These are phyloP conservation scores for Astrothelium subdiscretum DNA, from an alignment of 495 filamentous ascomycete species.

Conservation along the genomic window DNA sequence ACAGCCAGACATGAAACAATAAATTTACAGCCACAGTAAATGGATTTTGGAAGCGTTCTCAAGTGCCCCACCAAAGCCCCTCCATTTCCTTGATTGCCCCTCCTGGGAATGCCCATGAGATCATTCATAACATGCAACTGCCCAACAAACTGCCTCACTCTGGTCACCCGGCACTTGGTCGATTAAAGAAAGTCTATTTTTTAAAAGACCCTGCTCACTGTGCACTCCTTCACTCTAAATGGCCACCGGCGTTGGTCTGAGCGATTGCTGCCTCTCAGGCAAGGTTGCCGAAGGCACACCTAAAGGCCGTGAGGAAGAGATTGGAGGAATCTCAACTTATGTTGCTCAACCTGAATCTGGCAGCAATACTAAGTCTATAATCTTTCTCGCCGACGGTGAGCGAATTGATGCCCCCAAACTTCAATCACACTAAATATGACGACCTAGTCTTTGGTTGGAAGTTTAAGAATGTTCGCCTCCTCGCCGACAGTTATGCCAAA, in stretches of 20 bases:
- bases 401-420: background rate
- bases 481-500: slow-evolving; percentile 23
- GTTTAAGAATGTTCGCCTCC: slow-evolving; percentile 21
- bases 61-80: background rate
- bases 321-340: slow-evolving; percentile 20
- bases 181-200: no score
- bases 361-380: slow-evolving; percentile 14
- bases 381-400: slow-evolving; percentile 22
- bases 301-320: slow-evolving; percentile 11
- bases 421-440: background rate
- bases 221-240: background rate
- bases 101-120: no score
- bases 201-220: background rate
- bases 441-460: slow-evolving; percentile 22
- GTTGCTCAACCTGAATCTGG: slow-evolving; percentile 17
- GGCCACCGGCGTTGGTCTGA: slow-evolving; percentile 11
- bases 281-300: slow-evolving; percentile 18
- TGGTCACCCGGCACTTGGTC: no score
- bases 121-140: background rate
- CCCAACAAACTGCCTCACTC: background rate
- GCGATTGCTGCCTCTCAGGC: slow-evolving; percentile 22
- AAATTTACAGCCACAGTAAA: background rate
- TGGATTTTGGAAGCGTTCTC: background rate
- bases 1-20: background rate
- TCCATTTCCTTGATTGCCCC: background rate